These are phyloP conservation scores for Meredithiella fracta DNA, from an alignment of 2,329 filamentous ascomycete genomes.

Conservation along the genomic window DNA sequence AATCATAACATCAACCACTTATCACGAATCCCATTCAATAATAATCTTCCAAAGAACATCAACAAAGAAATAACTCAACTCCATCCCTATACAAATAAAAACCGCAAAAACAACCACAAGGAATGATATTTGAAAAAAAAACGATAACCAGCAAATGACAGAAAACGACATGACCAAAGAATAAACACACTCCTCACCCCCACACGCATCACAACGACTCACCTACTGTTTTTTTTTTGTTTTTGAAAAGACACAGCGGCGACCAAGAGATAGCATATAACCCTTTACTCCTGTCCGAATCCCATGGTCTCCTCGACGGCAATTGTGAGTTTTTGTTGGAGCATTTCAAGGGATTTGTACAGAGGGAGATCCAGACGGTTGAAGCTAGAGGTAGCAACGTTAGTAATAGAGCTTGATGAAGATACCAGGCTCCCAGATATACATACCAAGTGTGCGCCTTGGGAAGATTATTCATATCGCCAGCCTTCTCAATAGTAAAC, in stretches of 20 bases:
- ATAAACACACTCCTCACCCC: background rate
- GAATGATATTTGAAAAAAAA: slow-evolving; percentile 9
- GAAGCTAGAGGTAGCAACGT: slow-evolving; percentile 44
- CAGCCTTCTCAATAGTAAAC: slow-evolving; percentile 97
- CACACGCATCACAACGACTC: background rate
- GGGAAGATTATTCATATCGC: slow-evolving; percentile 74
- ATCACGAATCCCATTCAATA: background rate
- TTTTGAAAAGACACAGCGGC: background rate
- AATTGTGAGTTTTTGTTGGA: slow-evolving; percentile 84
- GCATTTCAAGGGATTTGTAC: slow-evolving; percentile 73
- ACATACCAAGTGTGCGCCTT: slow-evolving; percentile 96
- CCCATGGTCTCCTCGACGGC: slow-evolving; percentile 98
- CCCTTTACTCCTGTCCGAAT: slow-evolving; percentile 73
- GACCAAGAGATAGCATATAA: background rate
- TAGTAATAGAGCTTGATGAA: slow-evolving; percentile 9
- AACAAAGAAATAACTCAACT: background rate
- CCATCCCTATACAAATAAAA: background rate
- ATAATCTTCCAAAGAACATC: background rate
- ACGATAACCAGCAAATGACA: slow-evolving; percentile 12
- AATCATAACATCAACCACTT: slow-evolving; percentile 1
- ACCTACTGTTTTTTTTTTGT: background rate
- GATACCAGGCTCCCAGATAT: background rate
- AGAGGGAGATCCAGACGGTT: slow-evolving; percentile 90
- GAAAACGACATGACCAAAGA: background rate
- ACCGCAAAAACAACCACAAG: slow-evolving; percentile 9